A percentile compares a stretch with the other conserved stretches of the same genome.
Conservation (phyloP, 2,329 filamentous ascomycete species). For the Scorias spongiosa region DNA sequence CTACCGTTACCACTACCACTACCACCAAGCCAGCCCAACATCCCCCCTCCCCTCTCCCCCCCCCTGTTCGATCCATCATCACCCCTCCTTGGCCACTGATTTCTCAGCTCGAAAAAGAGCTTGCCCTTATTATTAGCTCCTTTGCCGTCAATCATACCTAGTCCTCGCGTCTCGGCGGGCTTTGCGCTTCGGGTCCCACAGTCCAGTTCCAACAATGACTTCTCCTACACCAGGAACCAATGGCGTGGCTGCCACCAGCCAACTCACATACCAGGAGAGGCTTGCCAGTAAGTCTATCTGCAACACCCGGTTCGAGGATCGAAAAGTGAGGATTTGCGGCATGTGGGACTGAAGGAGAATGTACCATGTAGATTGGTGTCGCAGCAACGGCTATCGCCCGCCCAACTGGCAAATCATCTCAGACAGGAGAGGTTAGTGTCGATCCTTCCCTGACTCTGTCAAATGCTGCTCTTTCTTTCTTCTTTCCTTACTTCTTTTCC, state of each 20-base stretch:
- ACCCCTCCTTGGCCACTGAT: background rate
- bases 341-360: background rate
- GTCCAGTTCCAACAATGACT: background rate
- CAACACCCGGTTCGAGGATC: background rate
- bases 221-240: background rate
- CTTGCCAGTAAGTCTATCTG: background rate
- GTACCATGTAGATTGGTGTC: slow-evolving; percentile 13
- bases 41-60: background rate
- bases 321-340: background rate
- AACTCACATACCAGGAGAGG: slow-evolving; percentile 1
- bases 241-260: background rate
- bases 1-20: no score
- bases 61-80: background rate
- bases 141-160: background rate
- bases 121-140: background rate
- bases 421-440: slow-evolving; percentile 51
- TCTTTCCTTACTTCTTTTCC: background rate
- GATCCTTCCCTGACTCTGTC: slow-evolving; percentile 1
- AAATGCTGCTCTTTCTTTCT: slow-evolving; percentile 4
- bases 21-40: background rate
- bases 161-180: background rate
- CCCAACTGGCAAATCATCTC: slow-evolving; percentile 51
- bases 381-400: slow-evolving; percentile 9
- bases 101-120: background rate
- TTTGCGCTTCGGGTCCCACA: background rate